Base-by-base conservation (phyloP, 78 protist genomes). In the Dictyostelium intermedium region DNA sequence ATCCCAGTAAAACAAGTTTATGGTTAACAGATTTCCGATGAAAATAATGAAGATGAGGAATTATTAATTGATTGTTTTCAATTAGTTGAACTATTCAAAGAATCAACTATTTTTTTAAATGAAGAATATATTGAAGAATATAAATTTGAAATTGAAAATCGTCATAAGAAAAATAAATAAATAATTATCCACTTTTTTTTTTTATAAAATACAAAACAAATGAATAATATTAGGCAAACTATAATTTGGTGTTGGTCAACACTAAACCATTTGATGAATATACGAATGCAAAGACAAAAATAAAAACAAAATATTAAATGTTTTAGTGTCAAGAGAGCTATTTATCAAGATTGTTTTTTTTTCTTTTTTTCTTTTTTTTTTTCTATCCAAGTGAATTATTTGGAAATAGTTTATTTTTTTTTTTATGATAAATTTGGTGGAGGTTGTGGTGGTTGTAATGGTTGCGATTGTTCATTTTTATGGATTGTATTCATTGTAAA, bases 401-500 rank as follows among this genome's bases (percentile, higher is more conserved):
- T 45, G 2, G 53, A 45, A 45, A 45, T 8, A 45, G 53, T 45
- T 45, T 45, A 45, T 45, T 45, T 16, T 20, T 56, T 56, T 56
- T 20, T 56, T 56, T 56, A 56, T 56, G 66, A 56, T 56, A 56
- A 56, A 56, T 56, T 56, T 56, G 66, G 74, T 66, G 35, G 74
- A 0, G 18, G 74, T 66, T 11, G 74, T 25, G 18, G 74, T 66
- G 35, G 74, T 66, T 66, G 74, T 11, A 66, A 30, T 66, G 11
- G 74, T 25, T 66, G 73, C 7, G 73, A 16, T 63, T 63, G 74
- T 45, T 76, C 84, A 60, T 20, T 63, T 79, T 87, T 87, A 82
- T 87, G 84, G 56, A 89, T 89, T 13, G 87, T 76, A 41, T 89
- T 89, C 63, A 89, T 70, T 16, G 94, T 89, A 45, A 89, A 89